Base-by-base conservation (phyloP, 768 basidiomycete genomes). In the Crucibulum laeve region DNA sequence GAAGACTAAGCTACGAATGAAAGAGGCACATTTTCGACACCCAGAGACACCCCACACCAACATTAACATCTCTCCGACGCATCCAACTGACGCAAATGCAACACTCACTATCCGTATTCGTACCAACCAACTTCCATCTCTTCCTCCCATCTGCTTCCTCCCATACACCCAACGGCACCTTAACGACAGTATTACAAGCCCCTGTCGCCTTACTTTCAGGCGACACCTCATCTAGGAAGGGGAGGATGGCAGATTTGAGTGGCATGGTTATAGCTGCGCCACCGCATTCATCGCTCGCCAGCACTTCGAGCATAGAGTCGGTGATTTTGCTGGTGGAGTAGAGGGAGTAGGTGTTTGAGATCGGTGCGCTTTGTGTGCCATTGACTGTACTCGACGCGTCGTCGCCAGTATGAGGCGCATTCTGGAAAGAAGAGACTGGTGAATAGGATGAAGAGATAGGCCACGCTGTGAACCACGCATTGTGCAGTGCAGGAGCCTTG, bases 261-360 rank as follows among this genome's bases (percentile, higher is more conserved):
- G 65, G 65, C 65, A 67, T 67, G 4, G 65, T 67, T 25, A 67
- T n/a, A n/a, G n/a, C 57, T n/a, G 61, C 63, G 48, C 64, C 64
- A n/a, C 63, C 64, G 38, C 53, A 63, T 5, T 58, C 55, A 17
- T 56, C 50, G 24, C 49, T 41, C 17, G 38, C 38, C 11, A 67
- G 47, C 6, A 47, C 45, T 4, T 52, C 44, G 3, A 64, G 28
- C 11, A 32, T 32, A 45, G 53, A 65, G 48, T 56, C 45, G 4
- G 59, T 65, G 0, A 67, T 56, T 40, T 59, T 57, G 41, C 63
- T 63, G 3, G 64, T 65, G 6, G 65, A 60, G 54, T 57, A 67
- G 5, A 54, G 42, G 6, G 55, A 49, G 38, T 59, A 65, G 1
- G 53, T 53, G 40, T 50, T n/a, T n/a, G n/a, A n/a, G n/a, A n/a